Base-by-base conservation (phyloP, 306 rosid species). In the Vigna mungo region DNA sequence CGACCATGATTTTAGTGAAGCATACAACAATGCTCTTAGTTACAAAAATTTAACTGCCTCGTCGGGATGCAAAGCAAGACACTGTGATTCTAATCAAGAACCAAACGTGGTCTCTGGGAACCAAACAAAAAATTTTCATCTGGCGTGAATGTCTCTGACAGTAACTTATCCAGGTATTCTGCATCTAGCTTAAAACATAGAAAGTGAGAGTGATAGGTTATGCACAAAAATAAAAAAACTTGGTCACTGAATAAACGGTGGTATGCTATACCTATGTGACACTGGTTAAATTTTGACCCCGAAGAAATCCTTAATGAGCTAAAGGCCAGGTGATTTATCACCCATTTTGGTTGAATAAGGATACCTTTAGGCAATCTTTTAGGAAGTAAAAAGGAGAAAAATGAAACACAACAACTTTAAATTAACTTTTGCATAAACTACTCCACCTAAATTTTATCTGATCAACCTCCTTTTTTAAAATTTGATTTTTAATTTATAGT, bases 111-210 rank as follows among this genome's bases (percentile, higher is more conserved):
- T 54, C 34, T 54, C 34, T 55, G 6, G 11, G 16, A 14, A 43
- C 49, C 49, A 44, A 44, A 44, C 49, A 44, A 44, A 12, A 3
- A 2, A 0, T 11, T 44, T 44, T 11, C 5, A 23, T 56, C 16
- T 55, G 61, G 16, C 34, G 7, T 55, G 7, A 18, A 51, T 53
- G 27, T 25, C 92, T 25, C 92, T 20, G 81, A 84, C 69, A 92
- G 87, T 64, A 84, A 90, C 65, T 74, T 83, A 13, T 79, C 64
- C 71, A 88, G 82, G 39, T 72, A 87, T 74, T 75, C 86, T 49
- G 62, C 86, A 54, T 86, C 86, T 87, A 90, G 64, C 96, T 92
- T 72, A 20, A 20, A 85, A 81, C 51, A 71, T 5, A 53, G 15
- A 43, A 20, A 53, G 14, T 3, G 27, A 25, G 10, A 23, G 18